Conservation (phyloP, 164 flowering plant genomes). For the Hamamelis virginiana region DNA sequence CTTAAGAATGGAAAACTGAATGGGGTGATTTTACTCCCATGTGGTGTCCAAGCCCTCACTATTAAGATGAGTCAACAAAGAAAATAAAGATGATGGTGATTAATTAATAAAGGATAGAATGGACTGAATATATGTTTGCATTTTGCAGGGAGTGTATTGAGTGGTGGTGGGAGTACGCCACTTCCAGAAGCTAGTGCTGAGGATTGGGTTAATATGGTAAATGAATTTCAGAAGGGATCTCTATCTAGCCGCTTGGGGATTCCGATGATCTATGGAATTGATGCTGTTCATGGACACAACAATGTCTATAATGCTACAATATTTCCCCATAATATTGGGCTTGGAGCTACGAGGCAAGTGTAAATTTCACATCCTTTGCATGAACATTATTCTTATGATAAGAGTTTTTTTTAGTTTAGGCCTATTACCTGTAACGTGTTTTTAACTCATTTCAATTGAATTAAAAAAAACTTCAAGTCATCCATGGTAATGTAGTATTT, state of each 20-base stretch:
- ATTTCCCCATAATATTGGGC: slow-evolving; percentile 61
- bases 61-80: too few relatives aligned
- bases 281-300: slow-evolving; percentile 67
- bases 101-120: not conserved
- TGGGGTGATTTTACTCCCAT: too few relatives aligned
- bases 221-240: slow-evolving; percentile 49
- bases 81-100: not conserved
- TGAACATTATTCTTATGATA: not conserved
- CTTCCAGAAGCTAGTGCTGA: slow-evolving; percentile 45
- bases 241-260: slow-evolving; percentile 53
- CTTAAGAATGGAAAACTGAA: too few relatives aligned
- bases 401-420: not conserved
- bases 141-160: slow-evolving; percentile 50
- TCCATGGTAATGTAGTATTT: too few relatives aligned
- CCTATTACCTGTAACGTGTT: not conserved
- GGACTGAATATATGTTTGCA: not conserved
- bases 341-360: slow-evolving; percentile 58
- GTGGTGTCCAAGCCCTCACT: too few relatives aligned
- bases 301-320: slow-evolving; percentile 62
- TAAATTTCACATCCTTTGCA: not conserved
- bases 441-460: too few relatives aligned
- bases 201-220: slow-evolving; percentile 61
- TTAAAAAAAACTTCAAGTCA: too few relatives aligned
- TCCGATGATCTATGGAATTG: slow-evolving; percentile 62
- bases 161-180: slow-evolving; percentile 64